Evolutionary conservation across 768 basidiomycete species (phyloP), one percentile per base, ranked within the genome.

Genomic region (Lactarius vividus): DNA sequence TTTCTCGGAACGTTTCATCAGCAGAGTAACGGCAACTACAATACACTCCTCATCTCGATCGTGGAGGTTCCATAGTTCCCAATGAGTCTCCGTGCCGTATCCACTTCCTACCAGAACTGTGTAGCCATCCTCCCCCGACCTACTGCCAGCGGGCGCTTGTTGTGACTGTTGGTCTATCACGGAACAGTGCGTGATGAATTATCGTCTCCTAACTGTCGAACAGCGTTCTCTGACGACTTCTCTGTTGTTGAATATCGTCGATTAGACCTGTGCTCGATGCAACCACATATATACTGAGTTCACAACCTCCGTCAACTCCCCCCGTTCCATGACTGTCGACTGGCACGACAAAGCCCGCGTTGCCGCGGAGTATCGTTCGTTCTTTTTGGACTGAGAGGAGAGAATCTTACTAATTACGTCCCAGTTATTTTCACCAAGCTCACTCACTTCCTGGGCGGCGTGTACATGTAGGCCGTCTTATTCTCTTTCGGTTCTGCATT

Each of bases 391-490:
- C 18, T 31, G 2, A 13, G 23, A 46, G n/a, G 23, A 49, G 10
- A 49, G 44, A 10, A 0, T 46, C 10, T 49, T 26, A 23, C 46
- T 23, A n/a, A 13, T 49, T 49, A 13, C 46, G n/a, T 46, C 4
- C 5, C 46, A 58, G 37, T 26, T 35, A 15, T 42, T 44, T 15
- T 53, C 18, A 31, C 46, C 31, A 62, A 67, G 26, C 3, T 59
- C 2, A 11, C 56, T n/a, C 61, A 61, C 53, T 4, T 62, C 35
- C 16, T 67, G 59, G 60, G 46, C 18, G 68, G 68, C 46, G 4
- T 69, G 55, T 59, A 57, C 60, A 62, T 67, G 67, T 65, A 56
- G 37, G 55, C 44, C 13, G 18, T 35, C 37, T 28, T 33, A 23
- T 23, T 26, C 39, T 54, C 31, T 33, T 29, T 40, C 15, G 8